A percentile compares a stretch with the other conserved stretches of the same genome.
Evolutionary conservation across 2,329 filamentous ascomycete species (phyloP).

Genomic region (Anthostomella pinea): DNA sequence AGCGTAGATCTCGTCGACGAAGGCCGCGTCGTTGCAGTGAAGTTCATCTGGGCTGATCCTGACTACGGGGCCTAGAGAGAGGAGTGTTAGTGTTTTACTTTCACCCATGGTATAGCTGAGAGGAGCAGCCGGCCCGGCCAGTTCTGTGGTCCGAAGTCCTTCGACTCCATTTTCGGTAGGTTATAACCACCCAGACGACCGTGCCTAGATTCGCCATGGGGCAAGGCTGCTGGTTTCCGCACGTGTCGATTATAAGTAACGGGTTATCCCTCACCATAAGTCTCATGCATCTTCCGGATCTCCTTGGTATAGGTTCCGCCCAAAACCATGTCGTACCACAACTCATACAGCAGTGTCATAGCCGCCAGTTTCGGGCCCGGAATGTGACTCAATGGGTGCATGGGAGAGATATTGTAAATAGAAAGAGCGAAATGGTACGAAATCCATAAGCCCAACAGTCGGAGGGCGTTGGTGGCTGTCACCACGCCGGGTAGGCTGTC

Average conservation of each 20-base stretch:
- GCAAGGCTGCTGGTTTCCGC: too few relatives aligned
- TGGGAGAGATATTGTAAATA: conserved; percentile 13
- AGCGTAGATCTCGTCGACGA: conserved; percentile 15
- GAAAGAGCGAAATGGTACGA: conserved; percentile 10
- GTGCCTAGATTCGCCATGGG: too few relatives aligned
- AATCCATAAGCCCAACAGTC: too few relatives aligned
- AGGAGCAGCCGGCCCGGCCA: too few relatives aligned
- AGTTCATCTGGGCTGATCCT: conserved; percentile 17
- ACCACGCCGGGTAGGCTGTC: too few relatives aligned
- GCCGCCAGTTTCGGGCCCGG: conserved; percentile 19
- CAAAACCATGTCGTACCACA: conserved; percentile 15
- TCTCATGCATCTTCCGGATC: conserved; percentile 18
- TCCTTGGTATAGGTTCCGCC: conserved; percentile 13
- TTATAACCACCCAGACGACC: too few relatives aligned
- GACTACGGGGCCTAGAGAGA: conserved; percentile 12
- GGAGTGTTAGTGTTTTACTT: too few relatives aligned
- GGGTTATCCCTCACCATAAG: conserved; percentile 11
- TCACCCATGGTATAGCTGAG: too few relatives aligned
- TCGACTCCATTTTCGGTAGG: too few relatives aligned
- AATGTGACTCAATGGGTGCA: conserved; percentile 17
- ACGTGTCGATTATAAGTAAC: too few relatives aligned
- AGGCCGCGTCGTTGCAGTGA: conserved; percentile 13
- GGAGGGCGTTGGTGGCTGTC: too few relatives aligned
- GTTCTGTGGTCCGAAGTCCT: too few relatives aligned
- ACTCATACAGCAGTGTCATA: conserved; percentile 14